phyloP scores from a whole-genome alignment of 2,329 filamentous ascomycete genomes.

The Huntiella omanensis region DNA sequence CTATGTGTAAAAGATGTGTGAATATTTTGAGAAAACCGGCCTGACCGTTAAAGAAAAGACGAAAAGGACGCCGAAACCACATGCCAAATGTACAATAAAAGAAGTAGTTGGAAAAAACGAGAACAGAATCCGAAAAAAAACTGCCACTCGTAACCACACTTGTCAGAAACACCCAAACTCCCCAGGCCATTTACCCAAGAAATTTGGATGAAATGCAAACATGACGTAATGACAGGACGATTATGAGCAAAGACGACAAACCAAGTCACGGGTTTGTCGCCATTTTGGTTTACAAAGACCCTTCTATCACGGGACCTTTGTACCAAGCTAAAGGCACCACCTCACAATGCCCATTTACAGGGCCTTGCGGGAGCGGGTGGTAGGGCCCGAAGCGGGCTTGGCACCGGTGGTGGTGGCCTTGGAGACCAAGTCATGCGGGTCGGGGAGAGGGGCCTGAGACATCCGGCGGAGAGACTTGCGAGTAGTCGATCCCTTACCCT shows the following conservation, averaged over 20 bases:
- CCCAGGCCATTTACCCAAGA: too few relatives aligned
- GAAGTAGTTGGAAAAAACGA: neutral
- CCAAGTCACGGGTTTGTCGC: too few relatives aligned
- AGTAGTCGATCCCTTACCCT: conserved; percentile 61
- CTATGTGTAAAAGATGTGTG: too few relatives aligned
- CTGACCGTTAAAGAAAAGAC: conserved; percentile 5
- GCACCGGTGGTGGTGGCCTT: conserved; percentile 26
- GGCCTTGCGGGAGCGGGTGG: conserved; percentile 53
- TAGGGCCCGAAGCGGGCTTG: conserved; percentile 33
- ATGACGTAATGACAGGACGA: too few relatives aligned
- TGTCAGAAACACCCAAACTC: too few relatives aligned
- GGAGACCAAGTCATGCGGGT: conserved; percentile 44
- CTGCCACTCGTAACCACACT: neutral
- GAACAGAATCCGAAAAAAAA: conserved; percentile 3
- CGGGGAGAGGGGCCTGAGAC: conserved; percentile 52
- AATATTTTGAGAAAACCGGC: conserved; percentile 3
- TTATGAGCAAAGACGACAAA: too few relatives aligned
- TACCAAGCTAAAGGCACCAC: too few relatives aligned
- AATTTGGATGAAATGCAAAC: too few relatives aligned
- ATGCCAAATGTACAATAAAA: conserved; percentile 5
- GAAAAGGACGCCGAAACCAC: conserved; percentile 5
- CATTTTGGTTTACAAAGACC: too few relatives aligned
- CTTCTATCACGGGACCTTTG: too few relatives aligned
- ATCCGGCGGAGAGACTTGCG: conserved; percentile 56
- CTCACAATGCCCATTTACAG: conserved; percentile 5